Evolutionary conservation across 2,329 filamentous ascomycete genomes (phyloP).

Genomic region (Botrytis elliptica): DNA sequence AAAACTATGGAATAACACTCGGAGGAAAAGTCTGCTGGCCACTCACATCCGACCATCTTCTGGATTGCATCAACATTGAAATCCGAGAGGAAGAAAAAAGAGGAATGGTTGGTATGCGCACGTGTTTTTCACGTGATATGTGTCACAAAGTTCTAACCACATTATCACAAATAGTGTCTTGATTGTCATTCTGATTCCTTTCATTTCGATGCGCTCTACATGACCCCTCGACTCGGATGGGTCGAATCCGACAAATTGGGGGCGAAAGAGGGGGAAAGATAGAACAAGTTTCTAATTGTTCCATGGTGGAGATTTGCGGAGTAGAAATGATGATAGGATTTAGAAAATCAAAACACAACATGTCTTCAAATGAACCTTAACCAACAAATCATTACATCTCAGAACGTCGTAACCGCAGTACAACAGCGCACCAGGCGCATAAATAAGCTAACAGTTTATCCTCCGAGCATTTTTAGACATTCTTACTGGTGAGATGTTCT

Average conservation of each 20-base stretch:
- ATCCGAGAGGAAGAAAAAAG: neutral
- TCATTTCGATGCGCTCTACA: neutral
- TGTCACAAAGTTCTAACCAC: neutral
- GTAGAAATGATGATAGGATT: constrained; percentile 11
- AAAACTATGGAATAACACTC: constrained; percentile 18
- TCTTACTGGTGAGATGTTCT: neutral
- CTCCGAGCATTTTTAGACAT: neutral
- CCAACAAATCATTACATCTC: constrained; percentile 5
- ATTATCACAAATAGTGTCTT: neutral
- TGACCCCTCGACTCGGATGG: constrained; percentile 8
- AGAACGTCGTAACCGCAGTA: neutral
- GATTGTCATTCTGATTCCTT: neutral
- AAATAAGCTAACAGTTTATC: neutral
- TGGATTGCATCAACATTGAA: neutral
- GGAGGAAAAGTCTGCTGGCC: constrained; percentile 12
- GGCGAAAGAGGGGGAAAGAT: neutral
- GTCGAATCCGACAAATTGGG: neutral
- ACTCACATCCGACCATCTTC: constrained; percentile 14
- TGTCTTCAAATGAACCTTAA: constrained; percentile 12
- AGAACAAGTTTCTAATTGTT: constrained; percentile 23
- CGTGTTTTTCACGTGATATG: neutral
- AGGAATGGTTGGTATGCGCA: neutral
- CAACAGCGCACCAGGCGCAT: constrained; percentile 15
- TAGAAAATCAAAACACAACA: constrained; percentile 14
- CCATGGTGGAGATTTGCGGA: constrained; percentile 12